Base-by-base conservation (phyloP, 1,139 yeast species). In the Debaryomycetaceae sp. region DNA sequence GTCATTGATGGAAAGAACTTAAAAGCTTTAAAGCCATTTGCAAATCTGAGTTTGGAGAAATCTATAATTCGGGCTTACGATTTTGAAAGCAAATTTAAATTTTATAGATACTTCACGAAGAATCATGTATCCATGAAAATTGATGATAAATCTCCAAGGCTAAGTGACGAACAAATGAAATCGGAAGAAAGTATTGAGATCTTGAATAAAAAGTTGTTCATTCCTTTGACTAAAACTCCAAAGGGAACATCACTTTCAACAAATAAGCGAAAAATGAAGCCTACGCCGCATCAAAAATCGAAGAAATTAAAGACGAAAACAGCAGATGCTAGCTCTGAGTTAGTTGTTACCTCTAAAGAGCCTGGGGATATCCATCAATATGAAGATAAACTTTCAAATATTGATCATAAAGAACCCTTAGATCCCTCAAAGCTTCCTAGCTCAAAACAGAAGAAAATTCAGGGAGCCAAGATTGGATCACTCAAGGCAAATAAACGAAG, bases 71-170 rank as follows among this genome's bases (percentile, higher is more conserved):
- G 87, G 47, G 83, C 84, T 24, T 80, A 83, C 48, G 95, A 87
- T 55, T 82, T 83, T 51, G 82, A 80, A 48, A 95, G 95, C 0
- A 81, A 89, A 52, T 72, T 76, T 50, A 86, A 87, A 55, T 87
- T 81, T 53, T 87, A 81, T 58, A 70, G 95, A 36, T 83, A 87
- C 52, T 81, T 84, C 50, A 75, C 84, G 27, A 42, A 29, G 14
- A n/a, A 23, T 34, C 23, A 34, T 27, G 11, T 11, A 2, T 3
- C 24, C 36, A 45, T 33, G 14, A n/a, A 20, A 6, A 24, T 24
- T 22, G 17, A 22, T 9, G 31, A 22, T 27, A 37, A 22, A 9
- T 6, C 41, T 17, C 38, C 27, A 4, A 24, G 27, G 34, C 34
- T 40, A 13, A 37, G 29, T 8, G 22, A 40, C 23, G 29, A 36